Base-by-base conservation (phyloP, 2,329 filamentous ascomycete genomes). In the Fusarium multiceps region DNA sequence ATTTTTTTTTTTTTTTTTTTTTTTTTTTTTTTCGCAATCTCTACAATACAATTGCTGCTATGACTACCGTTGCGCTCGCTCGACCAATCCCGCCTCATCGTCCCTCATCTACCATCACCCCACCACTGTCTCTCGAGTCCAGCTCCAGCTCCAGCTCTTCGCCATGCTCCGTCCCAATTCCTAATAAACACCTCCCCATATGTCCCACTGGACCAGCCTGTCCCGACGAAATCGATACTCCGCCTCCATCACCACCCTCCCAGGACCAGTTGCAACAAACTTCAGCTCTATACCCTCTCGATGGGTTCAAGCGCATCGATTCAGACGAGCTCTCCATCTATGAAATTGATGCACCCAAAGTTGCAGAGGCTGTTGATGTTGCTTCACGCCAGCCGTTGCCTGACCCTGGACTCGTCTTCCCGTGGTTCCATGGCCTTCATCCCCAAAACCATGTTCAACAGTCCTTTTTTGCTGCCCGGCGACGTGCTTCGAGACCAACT, bases 381-480 rank as follows among this genome's bases (percentile, higher is more conserved):
- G 83, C 89, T 63, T 88, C 95, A 5, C 87, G 89, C 4, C 93
- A 97, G 75, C 91, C 94, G 2, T 84, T 98, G 25, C 95, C 96
- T 9, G 90, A 95, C 59, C 90, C 96, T 0, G 88, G 91, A n/a
- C 86, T 90, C 65, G 93, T 98, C 66, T 99, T 98, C 76, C 96
- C 96, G 4, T 99, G 96, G 96, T 85, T 98, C 25, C 96, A 99
- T 81, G 96, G 96, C 25, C 83, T 98, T 42, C 94, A 98, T 76
- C 90, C 93, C 1, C 89, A 92, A 66, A 99, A 99, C 76, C 90
- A 93, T 65, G 87, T 97, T 56, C 96, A 99, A 76, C 87, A 96
- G 66, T 88, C 92, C 9, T 98, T 98, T 83, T 98, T 99, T 79
- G 89, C 90, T 54, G 90, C 92, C 27, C 88, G 93, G 66, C 90